Evolutionary conservation across 108 stramenopile genomes (phyloP), one percentile per base, ranked within the genome.

Genomic region (Mediolabrus comicus): DNA sequence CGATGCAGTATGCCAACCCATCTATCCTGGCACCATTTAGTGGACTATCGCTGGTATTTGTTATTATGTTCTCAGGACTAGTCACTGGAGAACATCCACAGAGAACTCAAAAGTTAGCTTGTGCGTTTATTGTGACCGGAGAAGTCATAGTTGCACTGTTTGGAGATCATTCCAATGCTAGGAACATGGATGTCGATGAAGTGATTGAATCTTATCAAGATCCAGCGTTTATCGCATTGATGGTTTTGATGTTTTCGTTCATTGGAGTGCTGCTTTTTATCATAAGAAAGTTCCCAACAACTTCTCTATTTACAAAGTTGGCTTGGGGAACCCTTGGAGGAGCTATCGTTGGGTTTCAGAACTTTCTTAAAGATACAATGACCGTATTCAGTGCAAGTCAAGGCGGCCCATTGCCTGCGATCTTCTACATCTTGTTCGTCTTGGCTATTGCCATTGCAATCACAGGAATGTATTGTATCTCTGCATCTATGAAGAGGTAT

Each of bases 1-100:
- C 94, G 10, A 92, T 95, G 91, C 84, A 86, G 27, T 92, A 91
- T 71, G 91, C 91, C 10, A 86, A 85, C 32, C 94, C 94, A n/a
- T 78, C 75, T 4, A 90, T 95, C 41, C 56, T 92, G 46, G 94
- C 94, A 22, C 94, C 94, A 0, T 95, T 95, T 67, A 83, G 81
- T 11, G 94, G 94, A 31, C 75, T 95, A 10, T 90, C 94, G 3
- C 59, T 95, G n/a, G 91, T 92, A 1, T 95, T 89, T 89, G 85
- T 95, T 0, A 81, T 95, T 35, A 19, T 92, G 8, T 81, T 87
- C 22, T 84, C 86, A 8, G 76, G 77, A 16, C 27, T 64, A 6
- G 28, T 75, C 1, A 57, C 86, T 29, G 85, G 79, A 12, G 94
- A 95, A 65, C 51, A 69, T 22, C 88, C 94, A 8, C 62, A 53